Evolutionary conservation across 202 grass and related monocot species (phyloP).

Genomic region (Cymbopogon flexuosus): DNA sequence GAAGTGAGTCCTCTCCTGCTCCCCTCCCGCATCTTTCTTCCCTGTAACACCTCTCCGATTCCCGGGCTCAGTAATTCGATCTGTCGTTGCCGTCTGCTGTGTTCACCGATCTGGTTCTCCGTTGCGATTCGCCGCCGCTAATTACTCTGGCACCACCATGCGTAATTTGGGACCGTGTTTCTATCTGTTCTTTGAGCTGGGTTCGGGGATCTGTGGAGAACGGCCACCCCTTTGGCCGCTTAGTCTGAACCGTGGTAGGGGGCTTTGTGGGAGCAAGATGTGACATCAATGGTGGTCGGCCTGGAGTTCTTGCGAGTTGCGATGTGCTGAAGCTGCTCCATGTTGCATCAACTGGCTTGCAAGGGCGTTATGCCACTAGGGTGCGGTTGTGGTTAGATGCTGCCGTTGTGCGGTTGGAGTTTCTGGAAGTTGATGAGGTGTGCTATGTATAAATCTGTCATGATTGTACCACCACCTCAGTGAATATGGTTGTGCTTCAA

Average conservation of each 20-base stretch:
- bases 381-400: not conserved
- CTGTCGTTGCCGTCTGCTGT: not conserved
- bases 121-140: not conserved
- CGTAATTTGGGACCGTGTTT: not conserved
- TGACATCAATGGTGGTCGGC: not conserved
- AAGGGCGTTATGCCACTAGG: not conserved
- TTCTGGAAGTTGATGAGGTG: not conserved
- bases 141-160: not conserved
- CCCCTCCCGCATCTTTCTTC: not conserved
- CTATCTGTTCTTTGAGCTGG: not conserved
- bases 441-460: not conserved
- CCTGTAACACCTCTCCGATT: not conserved
- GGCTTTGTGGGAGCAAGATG: not conserved
- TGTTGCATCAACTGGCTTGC: not conserved
- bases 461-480: not conserved
- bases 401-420: not conserved
- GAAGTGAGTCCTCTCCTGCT: slow-evolving; percentile 39
- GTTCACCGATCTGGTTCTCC: slow-evolving; percentile 1
- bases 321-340: not conserved
- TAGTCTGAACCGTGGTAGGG: not conserved
- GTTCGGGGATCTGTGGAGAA: not conserved
- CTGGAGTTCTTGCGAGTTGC: not conserved
- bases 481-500: not conserved
- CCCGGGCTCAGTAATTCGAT: not conserved
- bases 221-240: not conserved